phyloP scores from a whole-genome alignment of 495 filamentous ascomycete genomes.

The Talaromyces nanjingensis region DNA sequence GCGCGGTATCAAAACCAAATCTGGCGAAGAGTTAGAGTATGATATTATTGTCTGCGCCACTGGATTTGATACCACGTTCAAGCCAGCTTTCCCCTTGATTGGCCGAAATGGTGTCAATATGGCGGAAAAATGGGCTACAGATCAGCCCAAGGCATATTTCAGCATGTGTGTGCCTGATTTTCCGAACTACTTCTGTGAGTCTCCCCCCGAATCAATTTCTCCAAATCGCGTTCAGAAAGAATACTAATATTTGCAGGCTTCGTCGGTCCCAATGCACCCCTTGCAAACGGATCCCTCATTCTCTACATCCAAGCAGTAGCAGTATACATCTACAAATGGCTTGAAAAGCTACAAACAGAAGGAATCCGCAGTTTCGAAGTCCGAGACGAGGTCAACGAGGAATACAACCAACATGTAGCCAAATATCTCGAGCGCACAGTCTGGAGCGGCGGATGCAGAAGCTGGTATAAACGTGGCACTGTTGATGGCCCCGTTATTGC shows the following conservation, averaged over 20 bases:
- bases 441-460: neutral
- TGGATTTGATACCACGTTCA: neutral
- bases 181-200: neutral
- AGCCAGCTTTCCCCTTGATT: neutral
- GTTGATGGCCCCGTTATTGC: neutral
- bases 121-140: neutral
- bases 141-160: neutral
- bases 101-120: neutral
- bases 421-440: neutral
- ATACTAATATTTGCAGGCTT: neutral
- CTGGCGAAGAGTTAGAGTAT: neutral
- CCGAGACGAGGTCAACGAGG: neutral
- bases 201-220: neutral
- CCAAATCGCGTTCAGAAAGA: neutral
- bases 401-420: neutral
- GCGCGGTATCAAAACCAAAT: neutral
- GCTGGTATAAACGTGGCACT: neutral
- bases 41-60: neutral
- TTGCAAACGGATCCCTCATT: constrained; percentile 25
- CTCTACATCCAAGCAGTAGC: constrained; percentile 29
- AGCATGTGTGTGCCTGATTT: neutral
- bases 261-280: neutral
- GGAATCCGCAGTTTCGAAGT: constrained; percentile 13
- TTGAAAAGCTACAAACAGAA: constrained; percentile 27
- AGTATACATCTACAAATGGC: constrained; percentile 33